Conservation (phyloP, 139 green algal species). For the Ulvella scutata region DNA sequence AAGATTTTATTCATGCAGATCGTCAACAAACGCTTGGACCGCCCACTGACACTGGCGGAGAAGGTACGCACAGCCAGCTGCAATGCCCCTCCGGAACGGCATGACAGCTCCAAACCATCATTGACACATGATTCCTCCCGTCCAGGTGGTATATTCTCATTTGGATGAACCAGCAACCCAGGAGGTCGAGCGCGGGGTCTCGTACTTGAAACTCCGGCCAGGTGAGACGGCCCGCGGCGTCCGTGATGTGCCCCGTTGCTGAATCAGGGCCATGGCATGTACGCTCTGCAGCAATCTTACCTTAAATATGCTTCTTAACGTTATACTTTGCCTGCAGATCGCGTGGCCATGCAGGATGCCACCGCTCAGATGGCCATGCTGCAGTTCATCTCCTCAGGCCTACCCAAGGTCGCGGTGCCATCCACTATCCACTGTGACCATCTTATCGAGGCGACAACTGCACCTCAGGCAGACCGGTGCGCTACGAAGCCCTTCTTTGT, state of each 20-base stretch:
- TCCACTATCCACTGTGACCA: constrained; percentile 94
- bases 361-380: constrained; percentile 94
- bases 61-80: constrained; percentile 44
- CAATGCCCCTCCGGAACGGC: background rate
- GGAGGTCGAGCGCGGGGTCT: constrained; percentile 68
- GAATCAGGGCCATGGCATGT: background rate
- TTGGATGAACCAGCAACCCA: constrained; percentile 74
- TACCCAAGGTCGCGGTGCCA: constrained; percentile 75
- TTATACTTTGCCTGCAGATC: no score
- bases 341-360: constrained; percentile 91
- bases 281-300: no score
- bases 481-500: no score
- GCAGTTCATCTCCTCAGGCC: constrained; percentile 88
- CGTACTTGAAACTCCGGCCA: constrained; percentile 74
- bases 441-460: constrained; percentile 88
- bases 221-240: constrained; percentile 25
- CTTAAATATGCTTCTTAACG: no score
- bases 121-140: no score
- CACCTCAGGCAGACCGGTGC: constrained; percentile 63
- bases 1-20: constrained; percentile 28
- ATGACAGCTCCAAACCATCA: background rate
- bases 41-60: constrained; percentile 74
- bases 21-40: constrained; percentile 66
- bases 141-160: constrained; percentile 86
- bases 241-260: no score